Evolutionary conservation across 441 rosid species (phyloP).

Genomic region (Brassica hybrid): DNA sequence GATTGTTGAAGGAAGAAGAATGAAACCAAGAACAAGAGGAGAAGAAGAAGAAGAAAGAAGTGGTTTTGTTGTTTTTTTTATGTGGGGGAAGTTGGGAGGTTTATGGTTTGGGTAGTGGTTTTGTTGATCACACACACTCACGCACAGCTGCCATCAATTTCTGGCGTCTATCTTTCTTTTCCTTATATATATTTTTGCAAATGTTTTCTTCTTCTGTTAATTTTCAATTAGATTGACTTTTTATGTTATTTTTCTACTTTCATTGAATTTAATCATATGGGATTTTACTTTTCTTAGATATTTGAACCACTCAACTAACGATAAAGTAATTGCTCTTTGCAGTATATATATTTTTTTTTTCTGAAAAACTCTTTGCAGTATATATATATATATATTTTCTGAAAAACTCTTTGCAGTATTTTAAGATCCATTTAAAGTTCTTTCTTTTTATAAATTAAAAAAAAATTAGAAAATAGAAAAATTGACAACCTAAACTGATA

Average conservation of each 20-base stretch:
- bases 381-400: too few species aligned
- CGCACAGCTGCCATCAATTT: constrained; percentile 13
- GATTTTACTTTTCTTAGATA: background rate
- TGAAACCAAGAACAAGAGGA: too few species aligned
- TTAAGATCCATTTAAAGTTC: too few species aligned
- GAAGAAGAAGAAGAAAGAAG: background rate
- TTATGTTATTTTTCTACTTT: background rate
- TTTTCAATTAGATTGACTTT: background rate
- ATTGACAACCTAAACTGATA: background rate
- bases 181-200: background rate
- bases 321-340: too few species aligned
- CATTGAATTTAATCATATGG: background rate
- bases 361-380: too few species aligned
- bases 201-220: background rate
- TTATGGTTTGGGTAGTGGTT: constrained; percentile 39
- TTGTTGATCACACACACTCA: constrained; percentile 11
- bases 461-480: background rate
- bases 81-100: constrained; percentile 28
- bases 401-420: too few species aligned
- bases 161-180: constrained; percentile 15
- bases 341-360: too few species aligned
- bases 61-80: too few species aligned
- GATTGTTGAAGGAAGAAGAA: too few species aligned
- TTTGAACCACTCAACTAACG: background rate
- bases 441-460: too few species aligned